Percentiles rank a stretch among this genome's conserved stretches.
Conservation (phyloP, 192 early-diverging fungal genomes). For the Backusella tuberculispora region DNA sequence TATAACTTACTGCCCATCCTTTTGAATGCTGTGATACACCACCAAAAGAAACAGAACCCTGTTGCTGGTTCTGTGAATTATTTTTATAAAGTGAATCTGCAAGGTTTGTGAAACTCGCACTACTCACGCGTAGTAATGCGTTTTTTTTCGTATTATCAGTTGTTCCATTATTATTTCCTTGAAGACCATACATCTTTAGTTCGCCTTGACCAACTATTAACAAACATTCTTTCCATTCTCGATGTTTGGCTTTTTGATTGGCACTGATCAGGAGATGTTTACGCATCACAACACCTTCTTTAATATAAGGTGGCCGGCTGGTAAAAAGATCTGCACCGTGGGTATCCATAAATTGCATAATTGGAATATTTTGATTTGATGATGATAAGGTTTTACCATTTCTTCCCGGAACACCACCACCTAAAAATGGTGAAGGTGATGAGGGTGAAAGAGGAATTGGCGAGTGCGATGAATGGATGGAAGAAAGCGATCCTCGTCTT, state of each 20-base stretch:
- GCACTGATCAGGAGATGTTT: slow-evolving; percentile 83
- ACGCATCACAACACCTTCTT: slow-evolving; percentile 83
- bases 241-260: slow-evolving; percentile 80
- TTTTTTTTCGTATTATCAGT: slow-evolving; percentile 36
- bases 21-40: neutral
- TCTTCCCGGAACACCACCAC: neutral
- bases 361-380: neutral
- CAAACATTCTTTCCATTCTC: slow-evolving; percentile 85
- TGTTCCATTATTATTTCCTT: slow-evolving; percentile 42
- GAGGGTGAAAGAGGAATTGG: neutral
- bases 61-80: neutral
- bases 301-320: slow-evolving; percentile 44
- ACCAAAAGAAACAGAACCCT: neutral
- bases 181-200: slow-evolving; percentile 83
- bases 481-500: slow-evolving; percentile 35
- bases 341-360: slow-evolving; percentile 23
- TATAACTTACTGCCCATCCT: slow-evolving; percentile 20
- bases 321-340: slow-evolving; percentile 20
- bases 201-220: slow-evolving; percentile 76
- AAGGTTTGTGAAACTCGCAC: slow-evolving; percentile 28
- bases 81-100: slow-evolving; percentile 30
- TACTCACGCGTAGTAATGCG: slow-evolving; percentile 31
- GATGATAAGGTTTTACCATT: slow-evolving; percentile 3
- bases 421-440: neutral
- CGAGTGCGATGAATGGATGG: slow-evolving; percentile 26